Conservation (phyloP, 768 basidiomycete species). For the Russula foetens region DNA sequence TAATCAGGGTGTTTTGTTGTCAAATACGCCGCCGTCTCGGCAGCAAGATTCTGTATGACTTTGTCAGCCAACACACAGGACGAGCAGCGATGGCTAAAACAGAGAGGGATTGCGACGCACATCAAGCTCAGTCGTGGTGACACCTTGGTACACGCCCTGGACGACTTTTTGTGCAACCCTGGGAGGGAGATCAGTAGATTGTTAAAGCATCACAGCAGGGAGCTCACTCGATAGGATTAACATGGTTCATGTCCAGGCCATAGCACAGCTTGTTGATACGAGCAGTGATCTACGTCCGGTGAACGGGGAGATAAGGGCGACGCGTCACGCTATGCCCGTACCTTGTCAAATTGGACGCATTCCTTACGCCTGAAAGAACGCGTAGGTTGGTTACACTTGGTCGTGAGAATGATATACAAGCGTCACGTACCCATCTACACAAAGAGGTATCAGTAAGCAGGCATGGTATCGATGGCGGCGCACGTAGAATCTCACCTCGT, state of each 20-base stretch:
- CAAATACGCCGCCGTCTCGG: constrained; percentile 94
- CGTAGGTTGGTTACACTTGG: constrained; percentile 11
- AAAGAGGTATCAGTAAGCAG: constrained; percentile 13
- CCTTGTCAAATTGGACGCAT: constrained; percentile 91
- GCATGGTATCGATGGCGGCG: not conserved
- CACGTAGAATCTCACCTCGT: constrained; percentile 37
- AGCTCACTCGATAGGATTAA: constrained; percentile 86
- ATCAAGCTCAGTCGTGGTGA: constrained; percentile 96
- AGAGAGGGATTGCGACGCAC: constrained; percentile 38
- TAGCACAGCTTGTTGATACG: constrained; percentile 89
- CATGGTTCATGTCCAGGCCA: constrained; percentile 85
- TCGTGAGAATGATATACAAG: constrained; percentile 23
- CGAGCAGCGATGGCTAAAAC: not conserved
- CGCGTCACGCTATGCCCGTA: constrained; percentile 26
- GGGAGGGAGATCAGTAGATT: not conserved
- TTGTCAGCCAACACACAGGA: not conserved
- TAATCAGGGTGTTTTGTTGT: constrained; percentile 98
- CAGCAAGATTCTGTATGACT: constrained; percentile 72
- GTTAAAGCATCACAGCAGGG: not conserved
- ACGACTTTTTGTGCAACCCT: constrained; percentile 92
- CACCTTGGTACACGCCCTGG: constrained; percentile 87
- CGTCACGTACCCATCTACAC: constrained; percentile 42
- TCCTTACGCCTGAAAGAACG: constrained; percentile 64
- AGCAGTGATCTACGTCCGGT: constrained; percentile 60
- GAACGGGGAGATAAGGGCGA: not conserved